Evolutionary conservation across 352 stramenopile genomes (phyloP).

Genomic region (Phytophthora pinifolia): DNA sequence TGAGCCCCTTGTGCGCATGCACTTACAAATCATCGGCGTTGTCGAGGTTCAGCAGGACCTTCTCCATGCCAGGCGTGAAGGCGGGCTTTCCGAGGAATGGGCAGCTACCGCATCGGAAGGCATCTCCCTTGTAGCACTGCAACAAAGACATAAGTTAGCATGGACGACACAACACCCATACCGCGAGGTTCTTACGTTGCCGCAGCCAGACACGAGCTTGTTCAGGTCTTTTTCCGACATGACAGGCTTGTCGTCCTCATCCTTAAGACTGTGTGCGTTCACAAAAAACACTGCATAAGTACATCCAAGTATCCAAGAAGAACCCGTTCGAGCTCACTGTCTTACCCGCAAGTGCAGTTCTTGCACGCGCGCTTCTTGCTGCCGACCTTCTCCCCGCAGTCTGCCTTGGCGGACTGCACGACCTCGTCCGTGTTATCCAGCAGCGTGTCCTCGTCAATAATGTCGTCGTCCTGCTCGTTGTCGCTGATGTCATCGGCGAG

Average conservation of each 20-base stretch:
- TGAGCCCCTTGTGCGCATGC: too few relatives aligned
- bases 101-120: conserved; percentile 96
- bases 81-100: conserved; percentile 96
- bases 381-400: conserved; percentile 77
- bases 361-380: conserved; percentile 95
- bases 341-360: conserved; percentile 96
- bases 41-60: conserved; percentile 82
- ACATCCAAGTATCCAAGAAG: conserved; percentile 4
- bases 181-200: conserved; percentile 55
- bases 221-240: conserved; percentile 74
- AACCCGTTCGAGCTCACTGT: neutral
- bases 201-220: conserved; percentile 80
- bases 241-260: conserved; percentile 68
- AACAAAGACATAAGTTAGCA: conserved; percentile 31
- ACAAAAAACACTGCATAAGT: neutral
- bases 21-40: conserved; percentile 77
- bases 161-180: neutral
- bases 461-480: conserved; percentile 61
- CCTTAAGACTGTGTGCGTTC: conserved; percentile 47
- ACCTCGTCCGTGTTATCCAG: conserved; percentile 87
- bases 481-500: conserved; percentile 65
- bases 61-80: conserved; percentile 94
- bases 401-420: conserved; percentile 62
- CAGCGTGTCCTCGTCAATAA: conserved; percentile 85
- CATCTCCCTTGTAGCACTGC: conserved; percentile 96